A percentile compares a stretch with the other conserved stretches of the same genome.
Evolutionary conservation across 108 stramenopile genomes (phyloP).

Genomic region (Aureococcus anophagefferens): DNA sequence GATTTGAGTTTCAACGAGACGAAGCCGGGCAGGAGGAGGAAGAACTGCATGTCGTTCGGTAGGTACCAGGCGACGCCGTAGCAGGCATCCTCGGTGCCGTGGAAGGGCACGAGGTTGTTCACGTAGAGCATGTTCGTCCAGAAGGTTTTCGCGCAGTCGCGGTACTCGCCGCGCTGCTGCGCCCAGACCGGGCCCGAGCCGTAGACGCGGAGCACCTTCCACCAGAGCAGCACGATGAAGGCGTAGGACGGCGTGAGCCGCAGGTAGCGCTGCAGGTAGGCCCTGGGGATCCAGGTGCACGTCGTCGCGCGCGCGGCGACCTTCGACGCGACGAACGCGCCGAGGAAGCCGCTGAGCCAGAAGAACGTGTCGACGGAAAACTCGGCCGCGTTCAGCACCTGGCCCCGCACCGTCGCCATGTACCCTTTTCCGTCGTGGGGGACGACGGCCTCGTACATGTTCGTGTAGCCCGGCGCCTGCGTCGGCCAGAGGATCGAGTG

Average conservation of each 20-base stretch:
- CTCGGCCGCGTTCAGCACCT: conserved; percentile 7
- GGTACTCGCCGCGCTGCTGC: not conserved
- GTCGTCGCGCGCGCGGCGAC: not conserved
- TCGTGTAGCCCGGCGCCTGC: conserved; percentile 9
- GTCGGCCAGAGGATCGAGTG: conserved; percentile 18
- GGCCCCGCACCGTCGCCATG: not conserved
- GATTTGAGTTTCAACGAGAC: not conserved
- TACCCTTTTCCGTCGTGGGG: conserved; percentile 16
- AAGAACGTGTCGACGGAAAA: conserved; percentile 45
- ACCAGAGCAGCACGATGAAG: conserved; percentile 26
- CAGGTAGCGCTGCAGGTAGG: conserved; percentile 23
- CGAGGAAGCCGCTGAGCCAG: conserved; percentile 36
- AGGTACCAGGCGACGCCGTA: conserved; percentile 24
- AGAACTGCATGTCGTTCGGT: conserved; percentile 39
- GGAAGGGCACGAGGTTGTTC: conserved; percentile 24
- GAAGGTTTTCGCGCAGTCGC: conserved; percentile 11
- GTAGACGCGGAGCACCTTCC: conserved; percentile 23
- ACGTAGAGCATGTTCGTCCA: conserved; percentile 36
- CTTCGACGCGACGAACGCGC: conserved; percentile 25
- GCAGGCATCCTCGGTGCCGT: conserved; percentile 3
- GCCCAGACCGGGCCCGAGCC: conserved; percentile 31
- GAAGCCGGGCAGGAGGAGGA: conserved; percentile 20
- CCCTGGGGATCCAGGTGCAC: not conserved
- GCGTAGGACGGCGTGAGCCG: conserved; percentile 31
- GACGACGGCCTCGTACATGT: conserved; percentile 14